phyloP scores from a whole-genome alignment of 2,329 filamentous ascomycete genomes.

The Coniochaeta pulveracea region DNA sequence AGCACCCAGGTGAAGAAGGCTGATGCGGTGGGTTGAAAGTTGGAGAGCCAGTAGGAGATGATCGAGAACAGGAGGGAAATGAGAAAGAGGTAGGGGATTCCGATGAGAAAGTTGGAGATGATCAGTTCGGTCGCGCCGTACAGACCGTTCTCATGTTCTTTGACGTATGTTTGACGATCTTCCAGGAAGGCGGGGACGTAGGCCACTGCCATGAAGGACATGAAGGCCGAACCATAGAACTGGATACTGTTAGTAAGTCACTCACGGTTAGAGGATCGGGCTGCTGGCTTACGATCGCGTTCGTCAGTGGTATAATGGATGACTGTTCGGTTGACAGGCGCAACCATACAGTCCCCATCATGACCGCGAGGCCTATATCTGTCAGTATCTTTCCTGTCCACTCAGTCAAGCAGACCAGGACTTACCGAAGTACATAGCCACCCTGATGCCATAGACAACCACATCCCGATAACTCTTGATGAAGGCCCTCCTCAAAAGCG shows the following conservation, averaged over 20 bases:
- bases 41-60: conserved; percentile 69
- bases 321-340: conserved; percentile 56
- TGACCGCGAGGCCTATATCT: conserved; percentile 51
- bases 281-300: conserved; percentile 46
- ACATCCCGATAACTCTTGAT: conserved; percentile 80
- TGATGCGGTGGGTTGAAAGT: conserved; percentile 52
- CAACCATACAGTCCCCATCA: conserved; percentile 85
- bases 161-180: conserved; percentile 59
- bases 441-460: conserved; percentile 70
- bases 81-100: conserved; percentile 69
- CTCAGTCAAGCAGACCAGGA: conserved; percentile 5
- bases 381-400: background rate
- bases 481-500: conserved; percentile 66
- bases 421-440: conserved; percentile 66
- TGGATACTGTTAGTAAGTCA: conserved; percentile 12
- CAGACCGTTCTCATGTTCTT: conserved; percentile 72
- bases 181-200: conserved; percentile 80
- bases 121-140: conserved; percentile 66
- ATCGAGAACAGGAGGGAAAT: conserved; percentile 67
- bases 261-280: background rate
- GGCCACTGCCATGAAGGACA: conserved; percentile 74
- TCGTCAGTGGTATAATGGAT: conserved; percentile 72
- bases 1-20: conserved; percentile 71
- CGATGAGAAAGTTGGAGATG: conserved; percentile 71
- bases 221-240: conserved; percentile 64